phyloP scores from a whole-genome alignment of 2,329 filamentous ascomycete genomes.

The Phialophora verrucosa region DNA sequence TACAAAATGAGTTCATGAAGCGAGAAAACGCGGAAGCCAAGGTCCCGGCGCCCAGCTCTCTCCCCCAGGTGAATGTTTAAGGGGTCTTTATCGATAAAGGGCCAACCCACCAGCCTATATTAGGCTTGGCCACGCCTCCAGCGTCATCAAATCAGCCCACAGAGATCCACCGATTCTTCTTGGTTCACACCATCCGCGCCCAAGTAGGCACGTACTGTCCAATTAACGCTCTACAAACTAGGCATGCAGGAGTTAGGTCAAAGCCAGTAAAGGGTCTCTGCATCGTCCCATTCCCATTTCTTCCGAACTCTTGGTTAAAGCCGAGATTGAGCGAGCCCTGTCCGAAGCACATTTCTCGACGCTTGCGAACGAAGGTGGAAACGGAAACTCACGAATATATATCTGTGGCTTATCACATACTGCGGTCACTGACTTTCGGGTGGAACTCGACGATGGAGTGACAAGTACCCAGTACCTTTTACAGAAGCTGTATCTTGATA shows the following conservation, averaged over 20 bases:
- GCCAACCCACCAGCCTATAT: neutral
- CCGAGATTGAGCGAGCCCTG: neutral
- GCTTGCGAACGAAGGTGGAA: neutral
- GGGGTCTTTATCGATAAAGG: slow-evolving; percentile 1
- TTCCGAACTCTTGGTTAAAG: neutral
- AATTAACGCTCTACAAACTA: neutral
- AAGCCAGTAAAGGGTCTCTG: neutral
- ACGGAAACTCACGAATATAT: neutral
- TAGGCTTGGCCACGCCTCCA: neutral
- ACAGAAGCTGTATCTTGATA: neutral
- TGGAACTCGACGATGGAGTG: neutral
- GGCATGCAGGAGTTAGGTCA: neutral
- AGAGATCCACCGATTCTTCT: neutral
- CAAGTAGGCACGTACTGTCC: neutral
- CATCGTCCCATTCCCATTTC: neutral
- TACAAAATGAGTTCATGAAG: neutral
- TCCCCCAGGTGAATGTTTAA: neutral
- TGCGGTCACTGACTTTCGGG: neutral
- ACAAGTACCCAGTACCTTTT: neutral
- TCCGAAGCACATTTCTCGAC: neutral
- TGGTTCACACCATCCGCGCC: neutral
- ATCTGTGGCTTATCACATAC: neutral
- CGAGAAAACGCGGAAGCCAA: neutral
- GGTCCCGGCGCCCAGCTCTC: neutral
- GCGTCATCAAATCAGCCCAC: neutral